These are phyloP conservation scores for Pascua guehoae DNA, from an alignment of 1,284 basidiomycete genomes.

Conservation along the genomic window DNA sequence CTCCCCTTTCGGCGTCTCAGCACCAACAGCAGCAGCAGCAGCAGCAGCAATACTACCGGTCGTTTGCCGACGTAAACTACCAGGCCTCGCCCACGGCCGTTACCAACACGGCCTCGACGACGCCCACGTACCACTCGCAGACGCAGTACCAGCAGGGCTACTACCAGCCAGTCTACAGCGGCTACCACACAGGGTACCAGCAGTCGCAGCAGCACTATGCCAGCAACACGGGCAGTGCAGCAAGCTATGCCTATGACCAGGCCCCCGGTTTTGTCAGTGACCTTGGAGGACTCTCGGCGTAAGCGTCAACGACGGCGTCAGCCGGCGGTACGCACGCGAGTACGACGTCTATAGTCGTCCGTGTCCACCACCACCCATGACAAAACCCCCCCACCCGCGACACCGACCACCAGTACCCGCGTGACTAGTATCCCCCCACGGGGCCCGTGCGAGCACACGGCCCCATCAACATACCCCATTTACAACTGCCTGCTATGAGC, in stretches of 20 bases:
- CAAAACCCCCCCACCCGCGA: no score
- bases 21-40: conserved; percentile 11
- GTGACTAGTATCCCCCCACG: no score
- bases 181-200: conserved; percentile 1
- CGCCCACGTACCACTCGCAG: conserved; percentile 1
- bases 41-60: conserved; percentile 14
- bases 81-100: neutral
- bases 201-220: neutral
- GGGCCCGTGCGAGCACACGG: no score
- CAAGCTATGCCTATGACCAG: conserved; percentile 9
- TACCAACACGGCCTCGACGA: neutral
- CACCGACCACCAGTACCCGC: no score
- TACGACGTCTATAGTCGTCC: no score
- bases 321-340: no score
- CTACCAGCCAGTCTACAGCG: neutral
- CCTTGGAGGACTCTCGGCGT: conserved; percentile 14
- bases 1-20: neutral
- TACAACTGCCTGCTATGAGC: no score
- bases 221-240: conserved; percentile 6
- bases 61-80: conserved; percentile 7
- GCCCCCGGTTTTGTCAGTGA: conserved; percentile 12
- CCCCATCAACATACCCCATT: no score
- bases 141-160: neutral
- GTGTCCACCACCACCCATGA: no score
- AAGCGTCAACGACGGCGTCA: neutral